These are phyloP conservation scores for Phytopythium oedochilum DNA, from an alignment of 352 stramenopile genomes.

Conservation along the genomic window DNA sequence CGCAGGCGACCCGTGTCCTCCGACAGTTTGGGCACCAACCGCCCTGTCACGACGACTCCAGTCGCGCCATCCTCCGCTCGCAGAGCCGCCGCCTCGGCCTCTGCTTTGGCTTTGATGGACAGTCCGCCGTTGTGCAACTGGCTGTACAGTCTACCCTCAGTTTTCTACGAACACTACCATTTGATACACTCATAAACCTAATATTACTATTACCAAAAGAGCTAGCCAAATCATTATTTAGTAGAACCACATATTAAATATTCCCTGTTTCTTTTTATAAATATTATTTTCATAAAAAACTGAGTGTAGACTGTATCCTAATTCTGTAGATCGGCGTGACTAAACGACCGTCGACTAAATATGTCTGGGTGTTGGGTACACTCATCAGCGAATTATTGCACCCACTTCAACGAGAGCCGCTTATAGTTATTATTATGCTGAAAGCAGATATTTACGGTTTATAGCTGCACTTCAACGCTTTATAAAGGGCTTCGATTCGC, in stretches of 20 bases:
- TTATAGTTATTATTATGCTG: not conserved
- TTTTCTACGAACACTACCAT: no score
- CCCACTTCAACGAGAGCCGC: no score
- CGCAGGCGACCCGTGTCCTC: slow-evolving; percentile 31
- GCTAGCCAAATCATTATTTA: no score
- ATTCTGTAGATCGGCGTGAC: no score
- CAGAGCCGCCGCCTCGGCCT: not conserved
- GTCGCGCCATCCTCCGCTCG: not conserved
- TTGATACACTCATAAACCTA: no score
- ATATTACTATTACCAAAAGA: no score
- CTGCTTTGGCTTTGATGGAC: not conserved
- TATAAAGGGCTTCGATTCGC: not conserved
- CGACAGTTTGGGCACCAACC: slow-evolving; percentile 20
- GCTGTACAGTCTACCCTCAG: no score
- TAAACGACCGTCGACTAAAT: no score
- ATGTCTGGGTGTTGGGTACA: not conserved
- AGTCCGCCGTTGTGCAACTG: not conserved
- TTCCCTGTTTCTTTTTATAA: no score
- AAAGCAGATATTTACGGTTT: not conserved
- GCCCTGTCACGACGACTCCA: slow-evolving; percentile 14
- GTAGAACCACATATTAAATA: no score
- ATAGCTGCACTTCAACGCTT: not conserved
- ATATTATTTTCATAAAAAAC: no score
- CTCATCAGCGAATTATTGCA: not conserved
- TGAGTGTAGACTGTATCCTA: no score